phyloP scores from a whole-genome alignment of 345 rosid species.

The Iberis pinnata region DNA sequence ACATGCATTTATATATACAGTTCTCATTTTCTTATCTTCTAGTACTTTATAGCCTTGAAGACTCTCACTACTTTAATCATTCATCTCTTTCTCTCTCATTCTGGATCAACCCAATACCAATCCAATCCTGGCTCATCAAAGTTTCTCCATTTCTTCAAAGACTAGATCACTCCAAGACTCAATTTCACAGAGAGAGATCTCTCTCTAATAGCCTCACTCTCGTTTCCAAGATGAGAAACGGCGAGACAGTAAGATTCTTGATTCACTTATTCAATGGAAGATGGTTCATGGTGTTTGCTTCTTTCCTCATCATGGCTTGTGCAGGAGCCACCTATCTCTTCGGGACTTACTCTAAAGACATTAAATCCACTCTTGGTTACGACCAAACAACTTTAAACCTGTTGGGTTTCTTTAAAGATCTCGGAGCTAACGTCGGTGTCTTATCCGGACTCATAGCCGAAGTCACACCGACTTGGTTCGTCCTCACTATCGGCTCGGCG shows the following conservation, averaged over 20 bases:
- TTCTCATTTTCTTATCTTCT: too few relatives aligned
- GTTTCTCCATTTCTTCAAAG: slow-evolving; percentile 8
- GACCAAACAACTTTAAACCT: slow-evolving; percentile 78
- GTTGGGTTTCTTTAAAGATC: slow-evolving; percentile 76
- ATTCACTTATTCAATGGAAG: slow-evolving; percentile 50
- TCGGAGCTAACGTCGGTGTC: slow-evolving; percentile 81
- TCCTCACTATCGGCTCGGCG: slow-evolving; percentile 66
- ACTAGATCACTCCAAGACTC: slow-evolving; percentile 1
- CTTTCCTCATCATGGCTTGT: slow-evolving; percentile 81
- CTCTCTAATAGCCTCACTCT: slow-evolving; percentile 1
- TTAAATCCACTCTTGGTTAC: slow-evolving; percentile 65
- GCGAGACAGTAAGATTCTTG: slow-evolving; percentile 33
- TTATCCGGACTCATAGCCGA: slow-evolving; percentile 74
- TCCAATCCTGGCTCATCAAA: not conserved
- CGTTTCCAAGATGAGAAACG: slow-evolving; percentile 17
- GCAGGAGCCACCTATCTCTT: slow-evolving; percentile 87
- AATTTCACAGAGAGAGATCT: slow-evolving; percentile 12
- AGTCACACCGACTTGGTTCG: slow-evolving; percentile 85
- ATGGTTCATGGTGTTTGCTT: slow-evolving; percentile 88
- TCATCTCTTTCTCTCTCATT: not conserved
- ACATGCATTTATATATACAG: too few relatives aligned
- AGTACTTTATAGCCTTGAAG: too few relatives aligned
- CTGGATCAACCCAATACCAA: not conserved
- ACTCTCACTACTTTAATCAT: too few relatives aligned
- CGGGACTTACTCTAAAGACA: slow-evolving; percentile 71